A percentile compares a stretch with the other conserved stretches of the same genome.
Conservation (phyloP, 108 stramenopile species). For the Nitzschia putrida region DNA sequence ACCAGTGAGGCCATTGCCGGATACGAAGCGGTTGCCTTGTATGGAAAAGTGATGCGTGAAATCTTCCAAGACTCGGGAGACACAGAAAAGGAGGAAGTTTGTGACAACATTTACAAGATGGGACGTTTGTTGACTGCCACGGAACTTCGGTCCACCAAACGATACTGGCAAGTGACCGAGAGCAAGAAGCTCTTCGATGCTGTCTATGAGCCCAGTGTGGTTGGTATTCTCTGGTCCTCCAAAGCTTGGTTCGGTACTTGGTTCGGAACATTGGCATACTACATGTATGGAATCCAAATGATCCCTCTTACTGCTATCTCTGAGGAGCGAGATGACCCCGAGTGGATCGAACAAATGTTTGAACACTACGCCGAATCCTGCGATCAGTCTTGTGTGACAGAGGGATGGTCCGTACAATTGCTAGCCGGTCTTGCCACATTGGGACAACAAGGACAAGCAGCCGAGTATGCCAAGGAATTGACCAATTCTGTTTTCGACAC, state of each 20-base stretch:
- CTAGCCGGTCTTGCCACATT: conserved; percentile 66
- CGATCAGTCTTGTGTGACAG: conserved; percentile 42
- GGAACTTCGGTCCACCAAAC: conserved; percentile 75
- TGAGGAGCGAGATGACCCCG: conserved; percentile 67
- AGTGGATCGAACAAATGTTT: conserved; percentile 77
- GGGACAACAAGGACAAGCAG: conserved; percentile 62
- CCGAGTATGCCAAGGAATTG: conserved; percentile 43
- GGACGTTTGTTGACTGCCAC: conserved; percentile 75
- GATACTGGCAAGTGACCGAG: conserved; percentile 84
- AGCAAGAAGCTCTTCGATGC: conserved; percentile 44
- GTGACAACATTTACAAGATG: conserved; percentile 58
- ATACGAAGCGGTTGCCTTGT: conserved; percentile 88
- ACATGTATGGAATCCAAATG: conserved; percentile 79
- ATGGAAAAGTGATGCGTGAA: conserved; percentile 67
- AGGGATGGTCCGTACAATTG: conserved; percentile 64
- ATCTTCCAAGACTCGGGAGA: conserved; percentile 38
- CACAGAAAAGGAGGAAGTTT: conserved; percentile 35
- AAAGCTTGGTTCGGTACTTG: conserved; percentile 62
- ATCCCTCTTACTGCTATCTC: conserved; percentile 79
- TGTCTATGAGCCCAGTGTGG: conserved; percentile 55
- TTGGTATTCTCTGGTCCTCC: conserved; percentile 79
- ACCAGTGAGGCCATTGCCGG: conserved; percentile 89
- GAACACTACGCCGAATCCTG: conserved; percentile 71
- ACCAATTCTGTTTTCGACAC: conserved; percentile 48
- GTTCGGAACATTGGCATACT: conserved; percentile 65